Evolutionary conservation across 768 basidiomycete genomes (phyloP), one percentile per base, ranked within the genome.

Genomic region (Porpolomopsis calyptriformis): DNA sequence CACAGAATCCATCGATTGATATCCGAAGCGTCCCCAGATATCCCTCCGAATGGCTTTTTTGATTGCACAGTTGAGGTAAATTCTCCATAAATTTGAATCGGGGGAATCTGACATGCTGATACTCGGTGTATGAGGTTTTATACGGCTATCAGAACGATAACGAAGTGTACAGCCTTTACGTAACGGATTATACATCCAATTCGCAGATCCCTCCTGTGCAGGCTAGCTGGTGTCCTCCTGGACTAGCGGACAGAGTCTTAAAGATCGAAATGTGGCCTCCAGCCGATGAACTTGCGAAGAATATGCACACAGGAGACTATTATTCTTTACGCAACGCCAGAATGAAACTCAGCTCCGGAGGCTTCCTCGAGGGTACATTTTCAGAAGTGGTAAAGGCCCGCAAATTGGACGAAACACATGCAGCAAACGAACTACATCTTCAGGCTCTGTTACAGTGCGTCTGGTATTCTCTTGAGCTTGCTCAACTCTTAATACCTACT

Each of bases 161-260:
- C 27, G 59, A 52, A 4, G 62, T 70, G 2, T 67, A 70, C 48
- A 69, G 60, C 24, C 48, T 84, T 10, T 82, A 75, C 56, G 78
- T 81, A 42, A 83, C 82, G 1, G 82, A 85, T 52, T 83, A 81
- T 54, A 80, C 81, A 4, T 52, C 49, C 34, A 77, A 75, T 45
- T 40, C 60, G 4, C 48, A 52, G 5, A 53, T 68, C 35, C 46
- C 46, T 3, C 54, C 63, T 12, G 50, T 66, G n/a, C 61, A 66
- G 44, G 62, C 65, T 5, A 43, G 59, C 36, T 78, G 72, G 73
- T 79, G 74, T 56, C 66, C 73, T 9, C 55, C 63, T 4, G 62
- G 60, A 20, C 60, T 83, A 26, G 61, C 60, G 2, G 63, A 70
- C 11, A 58, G 55, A 20, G 67, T 77, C 14, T 54, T 84, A n/a